These are phyloP conservation scores for Xylogone sp. DNA, from an alignment of 2,329 filamentous ascomycete species.

Conservation along the genomic window DNA sequence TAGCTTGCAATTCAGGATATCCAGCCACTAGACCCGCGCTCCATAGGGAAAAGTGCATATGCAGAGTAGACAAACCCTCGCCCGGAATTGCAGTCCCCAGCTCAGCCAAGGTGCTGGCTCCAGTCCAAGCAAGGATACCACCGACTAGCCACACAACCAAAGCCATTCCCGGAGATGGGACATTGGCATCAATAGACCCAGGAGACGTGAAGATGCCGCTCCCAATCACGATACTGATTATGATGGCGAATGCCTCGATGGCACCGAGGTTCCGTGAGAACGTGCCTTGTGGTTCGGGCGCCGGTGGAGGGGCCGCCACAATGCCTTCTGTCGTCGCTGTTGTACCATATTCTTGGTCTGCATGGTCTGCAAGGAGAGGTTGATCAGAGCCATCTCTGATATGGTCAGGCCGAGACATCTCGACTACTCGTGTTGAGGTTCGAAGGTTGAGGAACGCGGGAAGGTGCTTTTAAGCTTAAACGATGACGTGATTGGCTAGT, in stretches of 20 bases:
- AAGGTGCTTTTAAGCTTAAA: too few species aligned
- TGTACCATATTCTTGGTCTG: neutral
- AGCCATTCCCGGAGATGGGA: conserved; percentile 56
- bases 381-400: too few species aligned
- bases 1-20: too few species aligned
- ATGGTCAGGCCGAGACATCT: too few species aligned
- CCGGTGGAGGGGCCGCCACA: neutral
- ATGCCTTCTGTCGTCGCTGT: neutral
- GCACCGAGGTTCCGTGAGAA: conserved; percentile 44
- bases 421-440: too few species aligned
- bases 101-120: conserved; percentile 58
- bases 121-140: conserved; percentile 60
- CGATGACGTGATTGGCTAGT: too few species aligned
- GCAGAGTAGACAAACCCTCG: conserved; percentile 38
- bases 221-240: conserved; percentile 61
- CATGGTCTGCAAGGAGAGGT: neutral
- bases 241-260: conserved; percentile 52
- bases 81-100: conserved; percentile 60
- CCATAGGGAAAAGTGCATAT: neutral
- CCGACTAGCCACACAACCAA: conserved; percentile 58
- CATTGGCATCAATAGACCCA: conserved; percentile 58
- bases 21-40: too few species aligned
- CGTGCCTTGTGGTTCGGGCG: too few species aligned
- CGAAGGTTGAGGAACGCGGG: too few species aligned
- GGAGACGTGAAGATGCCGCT: conserved; percentile 64